Conservation (phyloP, 805 yeast genomes). For the Wickerhamomyces queroliae region DNA sequence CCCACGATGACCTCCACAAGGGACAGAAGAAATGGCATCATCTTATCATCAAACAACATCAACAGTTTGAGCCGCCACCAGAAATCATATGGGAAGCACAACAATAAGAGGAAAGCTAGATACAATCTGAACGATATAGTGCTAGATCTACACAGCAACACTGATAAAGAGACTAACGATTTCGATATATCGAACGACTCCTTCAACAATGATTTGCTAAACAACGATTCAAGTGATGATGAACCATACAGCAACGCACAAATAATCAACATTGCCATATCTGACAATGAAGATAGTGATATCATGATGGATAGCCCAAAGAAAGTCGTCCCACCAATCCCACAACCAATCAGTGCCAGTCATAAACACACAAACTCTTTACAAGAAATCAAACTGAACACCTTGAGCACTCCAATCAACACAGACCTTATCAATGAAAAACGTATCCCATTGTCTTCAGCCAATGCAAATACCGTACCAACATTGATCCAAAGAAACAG, state of each 20-base stretch:
- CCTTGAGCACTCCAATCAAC: not conserved
- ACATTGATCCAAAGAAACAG: slow-evolving; percentile 15
- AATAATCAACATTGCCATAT: slow-evolving; percentile 17
- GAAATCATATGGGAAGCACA: slow-evolving; percentile 18
- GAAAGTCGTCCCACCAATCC: not conserved
- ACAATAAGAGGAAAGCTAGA: slow-evolving; percentile 17
- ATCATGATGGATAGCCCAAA: slow-evolving; percentile 13
- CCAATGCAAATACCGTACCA: slow-evolving; percentile 10
- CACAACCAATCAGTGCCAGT: slow-evolving; percentile 3
- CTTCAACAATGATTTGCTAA: slow-evolving; percentile 9
- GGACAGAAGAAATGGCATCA: slow-evolving; percentile 22
- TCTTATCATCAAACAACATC: slow-evolving; percentile 10
- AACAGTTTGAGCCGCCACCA: not conserved
- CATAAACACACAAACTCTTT: not conserved
- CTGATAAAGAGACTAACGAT: slow-evolving; percentile 3
- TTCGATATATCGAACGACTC: slow-evolving; percentile 22
- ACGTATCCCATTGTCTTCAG: slow-evolving; percentile 11
- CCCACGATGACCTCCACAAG: no score
- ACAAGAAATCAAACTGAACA: not conserved
- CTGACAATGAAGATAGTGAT: slow-evolving; percentile 20
- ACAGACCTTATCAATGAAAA: slow-evolving; percentile 16
- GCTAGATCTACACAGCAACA: slow-evolving; percentile 8
- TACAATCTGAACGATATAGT: slow-evolving; percentile 20
- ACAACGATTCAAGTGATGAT: slow-evolving; percentile 5
- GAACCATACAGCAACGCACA: slow-evolving; percentile 15